A percentile compares a stretch with the other conserved stretches of the same genome.
These are phyloP conservation scores for Ophiostoma fasciatum DNA, from an alignment of 2,329 filamentous ascomycete genomes.

Conservation along the genomic window DNA sequence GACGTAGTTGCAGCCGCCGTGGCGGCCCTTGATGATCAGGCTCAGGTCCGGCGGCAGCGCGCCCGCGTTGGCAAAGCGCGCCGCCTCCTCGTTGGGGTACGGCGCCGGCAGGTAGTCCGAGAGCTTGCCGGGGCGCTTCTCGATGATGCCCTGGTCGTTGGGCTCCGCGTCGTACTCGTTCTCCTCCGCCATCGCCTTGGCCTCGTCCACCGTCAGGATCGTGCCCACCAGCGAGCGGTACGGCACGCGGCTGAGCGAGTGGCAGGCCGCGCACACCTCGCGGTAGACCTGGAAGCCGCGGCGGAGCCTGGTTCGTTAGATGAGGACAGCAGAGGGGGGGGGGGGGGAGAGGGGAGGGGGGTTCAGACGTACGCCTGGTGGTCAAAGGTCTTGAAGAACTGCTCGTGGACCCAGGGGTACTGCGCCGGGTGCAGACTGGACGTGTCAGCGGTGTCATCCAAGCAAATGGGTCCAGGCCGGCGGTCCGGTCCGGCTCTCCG, in stretches of 20 bases:
- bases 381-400: slow-evolving; percentile 92
- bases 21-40: slow-evolving; percentile 92
- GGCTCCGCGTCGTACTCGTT: slow-evolving; percentile 98
- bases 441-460: no score
- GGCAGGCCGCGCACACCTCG: slow-evolving; percentile 95
- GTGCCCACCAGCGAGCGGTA: slow-evolving; percentile 85
- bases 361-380: slow-evolving; percentile 68
- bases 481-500: no score
- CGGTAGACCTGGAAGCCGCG: slow-evolving; percentile 99
- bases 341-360: slow-evolving; percentile 8
- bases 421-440: slow-evolving; percentile 73
- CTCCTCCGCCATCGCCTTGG: slow-evolving; percentile 92
- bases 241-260: slow-evolving; percentile 87
- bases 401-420: slow-evolving; percentile 91
- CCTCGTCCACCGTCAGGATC: slow-evolving; percentile 92
- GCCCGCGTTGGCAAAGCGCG: slow-evolving; percentile 95
- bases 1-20: slow-evolving; percentile 97
- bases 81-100: slow-evolving; percentile 99
- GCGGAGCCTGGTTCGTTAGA: slow-evolving; percentile 51
- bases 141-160: slow-evolving; percentile 94
- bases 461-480: no score
- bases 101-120: slow-evolving; percentile 91
- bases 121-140: slow-evolving; percentile 96
- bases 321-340: slow-evolving; percentile 31
- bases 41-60: slow-evolving; percentile 94